Percentiles rank a stretch among this genome's conserved stretches.
These are phyloP conservation scores for Colletotrichum siamense DNA, from an alignment of 2,329 filamentous ascomycete genomes.

Conservation along the genomic window DNA sequence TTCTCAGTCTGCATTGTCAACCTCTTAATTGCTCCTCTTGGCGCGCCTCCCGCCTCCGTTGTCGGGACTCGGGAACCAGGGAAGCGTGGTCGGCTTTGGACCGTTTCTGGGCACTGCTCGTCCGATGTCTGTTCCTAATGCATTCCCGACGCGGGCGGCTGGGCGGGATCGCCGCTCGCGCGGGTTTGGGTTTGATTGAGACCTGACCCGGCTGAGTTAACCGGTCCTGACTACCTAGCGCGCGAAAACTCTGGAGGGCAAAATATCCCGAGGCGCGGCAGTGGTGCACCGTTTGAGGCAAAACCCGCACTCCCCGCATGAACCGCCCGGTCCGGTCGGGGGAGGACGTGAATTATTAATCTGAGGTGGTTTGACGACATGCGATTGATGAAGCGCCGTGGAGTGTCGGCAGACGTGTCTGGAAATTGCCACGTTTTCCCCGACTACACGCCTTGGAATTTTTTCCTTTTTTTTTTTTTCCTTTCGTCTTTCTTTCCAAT, in stretches of 20 bases:
- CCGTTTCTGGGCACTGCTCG: background rate
- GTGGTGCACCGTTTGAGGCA: background rate
- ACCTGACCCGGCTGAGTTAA: background rate
- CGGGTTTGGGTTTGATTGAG: background rate
- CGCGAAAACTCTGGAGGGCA: background rate
- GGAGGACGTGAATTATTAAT: background rate
- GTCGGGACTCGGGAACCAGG: background rate
- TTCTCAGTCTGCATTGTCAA: background rate
- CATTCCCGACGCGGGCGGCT: background rate
- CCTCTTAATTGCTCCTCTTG: background rate
- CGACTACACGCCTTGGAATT: background rate
- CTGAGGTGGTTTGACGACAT: background rate
- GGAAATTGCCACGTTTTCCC: background rate
- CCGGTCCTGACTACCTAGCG: background rate
- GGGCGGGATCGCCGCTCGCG: background rate
- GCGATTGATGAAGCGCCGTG: background rate
- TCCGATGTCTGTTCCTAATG: background rate
- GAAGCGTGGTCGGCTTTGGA: background rate
- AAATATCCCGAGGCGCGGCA: background rate
- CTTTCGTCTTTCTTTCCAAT: no score
- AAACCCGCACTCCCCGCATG: background rate
- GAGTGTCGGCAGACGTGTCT: background rate
- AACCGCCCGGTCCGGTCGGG: background rate
- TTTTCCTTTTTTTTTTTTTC: rapidly evolving
- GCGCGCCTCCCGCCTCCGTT: background rate